phyloP scores from a whole-genome alignment of 306 rosid species.

The Malus asiatica region DNA sequence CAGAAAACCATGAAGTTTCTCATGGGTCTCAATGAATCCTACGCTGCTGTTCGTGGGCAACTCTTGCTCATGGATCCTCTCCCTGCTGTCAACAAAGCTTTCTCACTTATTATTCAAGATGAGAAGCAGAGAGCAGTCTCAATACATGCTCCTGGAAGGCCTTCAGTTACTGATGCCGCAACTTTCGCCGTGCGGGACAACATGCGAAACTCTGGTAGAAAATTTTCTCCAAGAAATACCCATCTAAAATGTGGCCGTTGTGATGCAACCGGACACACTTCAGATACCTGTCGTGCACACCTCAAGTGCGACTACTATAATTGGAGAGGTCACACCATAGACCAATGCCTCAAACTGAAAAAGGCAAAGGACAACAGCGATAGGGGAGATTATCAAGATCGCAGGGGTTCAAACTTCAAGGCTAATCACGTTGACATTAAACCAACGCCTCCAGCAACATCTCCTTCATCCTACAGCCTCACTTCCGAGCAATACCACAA shows the following conservation, averaged over 20 bases:
- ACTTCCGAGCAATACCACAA: neutral
- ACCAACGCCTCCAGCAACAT: neutral
- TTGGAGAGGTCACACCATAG: neutral
- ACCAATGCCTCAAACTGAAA: neutral
- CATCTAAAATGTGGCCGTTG: neutral
- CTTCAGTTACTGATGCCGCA: neutral
- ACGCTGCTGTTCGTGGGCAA: neutral
- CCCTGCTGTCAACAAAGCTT: neutral
- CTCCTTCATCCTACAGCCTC: neutral
- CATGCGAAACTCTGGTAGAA: neutral
- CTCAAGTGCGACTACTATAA: neutral
- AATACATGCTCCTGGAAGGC: no score
- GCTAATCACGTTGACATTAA: neutral
- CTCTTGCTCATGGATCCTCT: neutral
- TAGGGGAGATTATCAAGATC: neutral
- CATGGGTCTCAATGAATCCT: neutral
- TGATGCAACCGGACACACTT: neutral
- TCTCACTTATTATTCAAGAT: neutral
- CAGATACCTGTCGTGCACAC: neutral
- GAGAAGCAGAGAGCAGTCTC: neutral
- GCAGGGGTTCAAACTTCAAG: neutral
- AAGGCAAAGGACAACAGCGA: rapidly evolving
- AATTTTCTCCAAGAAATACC: neutral
- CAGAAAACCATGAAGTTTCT: neutral
- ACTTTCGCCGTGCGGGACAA: neutral